Conservation (phyloP, 2,329 filamentous ascomycete species). For the Pseudogymnoascus sp. region DNA sequence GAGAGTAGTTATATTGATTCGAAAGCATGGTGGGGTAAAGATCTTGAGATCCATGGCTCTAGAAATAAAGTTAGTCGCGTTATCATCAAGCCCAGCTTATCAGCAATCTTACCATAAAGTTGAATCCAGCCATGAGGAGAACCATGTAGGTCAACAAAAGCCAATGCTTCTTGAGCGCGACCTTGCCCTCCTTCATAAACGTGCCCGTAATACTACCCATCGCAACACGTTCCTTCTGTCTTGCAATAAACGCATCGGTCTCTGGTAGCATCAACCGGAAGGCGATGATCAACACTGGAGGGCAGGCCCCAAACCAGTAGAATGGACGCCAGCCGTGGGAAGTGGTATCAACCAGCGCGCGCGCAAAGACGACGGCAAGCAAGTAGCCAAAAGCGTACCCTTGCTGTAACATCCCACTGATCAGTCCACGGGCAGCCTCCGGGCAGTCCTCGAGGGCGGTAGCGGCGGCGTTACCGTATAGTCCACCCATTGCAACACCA, state of each 20-base stretch:
- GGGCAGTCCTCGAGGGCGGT: constrained; percentile 63
- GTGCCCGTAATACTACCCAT: constrained; percentile 55
- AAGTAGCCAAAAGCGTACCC: constrained; percentile 78
- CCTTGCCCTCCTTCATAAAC: constrained; percentile 70
- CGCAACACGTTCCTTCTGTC: constrained; percentile 55
- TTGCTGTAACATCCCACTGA: constrained; percentile 77
- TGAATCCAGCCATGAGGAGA: constrained; percentile 83
- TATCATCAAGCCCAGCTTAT: neutral
- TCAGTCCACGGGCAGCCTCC: constrained; percentile 57
- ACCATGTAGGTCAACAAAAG: constrained; percentile 73
- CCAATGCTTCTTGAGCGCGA: constrained; percentile 76
- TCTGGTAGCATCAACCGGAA: constrained; percentile 75
- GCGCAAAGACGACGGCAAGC: constrained; percentile 61
- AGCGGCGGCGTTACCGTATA: constrained; percentile 72
- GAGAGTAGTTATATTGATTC: constrained; percentile 43
- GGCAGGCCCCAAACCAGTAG: constrained; percentile 82
- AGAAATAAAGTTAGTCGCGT: neutral
- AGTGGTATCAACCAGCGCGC: constrained; percentile 69
- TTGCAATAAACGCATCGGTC: constrained; percentile 65
- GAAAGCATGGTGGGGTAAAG: constrained; percentile 55
- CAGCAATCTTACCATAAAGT: constrained; percentile 69
- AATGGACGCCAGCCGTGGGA: constrained; percentile 75
- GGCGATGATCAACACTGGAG: constrained; percentile 72
- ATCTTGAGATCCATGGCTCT: constrained; percentile 35
- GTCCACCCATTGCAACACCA: constrained; percentile 74